Percentiles rank a stretch among this genome's conserved stretches.
Evolutionary conservation across 306 rosid species (phyloP).

Genomic region (Ormosia emarginata): DNA sequence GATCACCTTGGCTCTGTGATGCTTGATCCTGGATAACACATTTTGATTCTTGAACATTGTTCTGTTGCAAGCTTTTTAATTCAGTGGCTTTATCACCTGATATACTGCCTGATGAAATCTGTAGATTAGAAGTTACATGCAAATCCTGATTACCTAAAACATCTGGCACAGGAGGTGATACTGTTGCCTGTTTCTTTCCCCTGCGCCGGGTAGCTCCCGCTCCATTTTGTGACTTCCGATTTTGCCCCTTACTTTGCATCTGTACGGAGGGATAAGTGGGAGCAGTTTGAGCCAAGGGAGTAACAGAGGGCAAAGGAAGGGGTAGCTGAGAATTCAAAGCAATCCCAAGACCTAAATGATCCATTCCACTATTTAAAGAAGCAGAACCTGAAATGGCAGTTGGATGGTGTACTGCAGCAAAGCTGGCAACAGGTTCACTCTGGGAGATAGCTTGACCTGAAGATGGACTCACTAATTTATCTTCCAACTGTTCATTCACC

Average conservation of each 20-base stretch:
- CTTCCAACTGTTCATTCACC: constrained; percentile 47
- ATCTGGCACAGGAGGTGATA: constrained; percentile 37
- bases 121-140: constrained; percentile 38
- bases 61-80: constrained; percentile 32
- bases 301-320: constrained; percentile 40
- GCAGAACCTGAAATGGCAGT: constrained; percentile 40
- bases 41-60: constrained; percentile 34
- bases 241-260: constrained; percentile 47
- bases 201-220: constrained; percentile 69
- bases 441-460: constrained; percentile 42
- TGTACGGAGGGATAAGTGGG: constrained; percentile 46
- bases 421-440: constrained; percentile 36
- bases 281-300: constrained; percentile 42
- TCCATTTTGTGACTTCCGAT: constrained; percentile 57
- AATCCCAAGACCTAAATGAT: constrained; percentile 34
- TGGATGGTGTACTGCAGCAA: constrained; percentile 35
- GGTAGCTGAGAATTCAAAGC: constrained; percentile 47
- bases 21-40: constrained; percentile 39
- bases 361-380: constrained; percentile 40
- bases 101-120: constrained; percentile 36
- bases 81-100: constrained; percentile 31
- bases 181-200: constrained; percentile 67
- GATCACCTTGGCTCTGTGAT: constrained; percentile 36
- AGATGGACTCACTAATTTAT: constrained; percentile 36
- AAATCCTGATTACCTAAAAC: constrained; percentile 39